Percentiles rank a stretch among this genome's conserved stretches.
Conservation (phyloP, 306 rosid genomes). For the Castanea mollissima region DNA sequence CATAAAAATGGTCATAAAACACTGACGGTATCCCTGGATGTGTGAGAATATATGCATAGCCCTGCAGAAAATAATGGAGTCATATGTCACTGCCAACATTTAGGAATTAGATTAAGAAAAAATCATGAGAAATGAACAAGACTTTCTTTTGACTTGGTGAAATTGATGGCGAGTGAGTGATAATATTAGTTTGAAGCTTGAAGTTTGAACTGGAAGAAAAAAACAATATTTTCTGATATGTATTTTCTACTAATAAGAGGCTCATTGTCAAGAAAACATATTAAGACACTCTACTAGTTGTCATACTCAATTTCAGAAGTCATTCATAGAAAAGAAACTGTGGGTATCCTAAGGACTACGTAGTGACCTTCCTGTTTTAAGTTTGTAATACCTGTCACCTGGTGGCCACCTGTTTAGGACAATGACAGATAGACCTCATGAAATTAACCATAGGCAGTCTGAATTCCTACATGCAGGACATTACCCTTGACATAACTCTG, state of each 20-base stretch:
- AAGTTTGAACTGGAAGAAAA: not conserved
- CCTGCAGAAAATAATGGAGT: slow-evolving; percentile 39
- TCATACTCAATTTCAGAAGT: not conserved
- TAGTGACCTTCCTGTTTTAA: no score
- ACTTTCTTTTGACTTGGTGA: not conserved
- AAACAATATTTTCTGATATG: not conserved
- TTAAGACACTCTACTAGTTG: not conserved
- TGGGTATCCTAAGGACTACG: not conserved
- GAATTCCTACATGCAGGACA: not conserved
- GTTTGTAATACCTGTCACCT: no score
- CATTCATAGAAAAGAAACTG: not conserved
- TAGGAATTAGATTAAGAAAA: not conserved
- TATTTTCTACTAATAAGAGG: no score
- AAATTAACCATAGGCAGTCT: not conserved
- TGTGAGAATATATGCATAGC: slow-evolving; percentile 82
- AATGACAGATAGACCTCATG: not conserved
- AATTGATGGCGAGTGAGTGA: not conserved
- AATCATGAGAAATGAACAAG: not conserved
- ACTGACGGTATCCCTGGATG: slow-evolving; percentile 94
- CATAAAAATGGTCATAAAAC: slow-evolving; percentile 87
- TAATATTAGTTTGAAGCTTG: not conserved
- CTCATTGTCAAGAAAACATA: not conserved
- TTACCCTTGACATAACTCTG: not conserved
- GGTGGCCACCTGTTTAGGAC: not conserved
- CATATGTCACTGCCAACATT: not conserved